phyloP scores from a whole-genome alignment of 2,329 filamentous ascomycete species.

The Zymoseptoria passerinii region DNA sequence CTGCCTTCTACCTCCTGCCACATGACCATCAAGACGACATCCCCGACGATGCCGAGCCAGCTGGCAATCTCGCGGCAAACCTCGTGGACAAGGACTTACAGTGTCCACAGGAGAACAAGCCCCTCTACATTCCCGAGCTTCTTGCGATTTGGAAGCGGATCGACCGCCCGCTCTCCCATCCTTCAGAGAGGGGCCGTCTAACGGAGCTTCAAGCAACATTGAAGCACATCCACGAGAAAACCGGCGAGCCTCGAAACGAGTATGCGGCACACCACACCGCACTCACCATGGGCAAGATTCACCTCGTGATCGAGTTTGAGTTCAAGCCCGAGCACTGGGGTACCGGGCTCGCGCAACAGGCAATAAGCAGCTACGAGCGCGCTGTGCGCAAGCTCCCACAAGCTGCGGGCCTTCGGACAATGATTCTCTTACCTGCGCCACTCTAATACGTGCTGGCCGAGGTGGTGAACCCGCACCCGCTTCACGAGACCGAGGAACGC shows the following conservation, averaged over 20 bases:
- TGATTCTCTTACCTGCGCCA: neutral
- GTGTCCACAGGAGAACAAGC: neutral
- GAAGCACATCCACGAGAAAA: neutral
- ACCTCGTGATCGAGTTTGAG: constrained; percentile 2
- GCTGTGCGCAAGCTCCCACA: neutral
- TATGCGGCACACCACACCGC: neutral
- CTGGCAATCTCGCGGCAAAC: neutral
- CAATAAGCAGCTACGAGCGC: neutral
- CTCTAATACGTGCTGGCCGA: neutral
- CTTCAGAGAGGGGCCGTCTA: neutral
- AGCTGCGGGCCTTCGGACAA: neutral
- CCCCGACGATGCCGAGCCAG: neutral
- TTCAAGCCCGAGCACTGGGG: neutral
- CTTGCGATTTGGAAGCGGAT: neutral
- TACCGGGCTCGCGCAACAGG: neutral
- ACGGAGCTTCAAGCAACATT: neutral
- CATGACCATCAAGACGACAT: neutral
- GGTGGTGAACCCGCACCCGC: neutral
- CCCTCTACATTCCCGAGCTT: neutral
- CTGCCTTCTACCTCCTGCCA: neutral
- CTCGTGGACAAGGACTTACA: neutral
- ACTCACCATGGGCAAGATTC: neutral
- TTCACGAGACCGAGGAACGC: neutral
- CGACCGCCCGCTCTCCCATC: neutral
- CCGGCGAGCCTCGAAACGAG: neutral